phyloP scores from a whole-genome alignment of 345 rosid genomes.

The Pistacia vera region DNA sequence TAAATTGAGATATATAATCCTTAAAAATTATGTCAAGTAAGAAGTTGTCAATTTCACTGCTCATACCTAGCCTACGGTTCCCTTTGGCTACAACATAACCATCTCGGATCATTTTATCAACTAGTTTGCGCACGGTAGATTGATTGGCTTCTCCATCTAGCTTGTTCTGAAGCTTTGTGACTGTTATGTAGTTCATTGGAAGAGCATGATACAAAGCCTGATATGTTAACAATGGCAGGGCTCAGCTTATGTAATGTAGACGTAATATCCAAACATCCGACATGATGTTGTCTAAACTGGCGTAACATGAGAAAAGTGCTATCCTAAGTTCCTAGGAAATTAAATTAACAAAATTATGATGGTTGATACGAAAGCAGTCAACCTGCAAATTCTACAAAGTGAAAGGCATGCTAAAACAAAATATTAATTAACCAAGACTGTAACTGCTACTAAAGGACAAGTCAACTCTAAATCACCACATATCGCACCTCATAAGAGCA shows the following conservation, averaged over 20 bases:
- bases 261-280: not conserved
- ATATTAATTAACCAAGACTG: not conserved
- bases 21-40: not conserved
- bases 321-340: too few relatives aligned
- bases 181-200: constrained; percentile 73
- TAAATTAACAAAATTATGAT: too few relatives aligned
- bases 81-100: constrained; percentile 81
- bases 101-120: constrained; percentile 72
- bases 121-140: constrained; percentile 58
- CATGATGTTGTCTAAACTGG: too few relatives aligned
- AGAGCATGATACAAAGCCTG: constrained; percentile 89
- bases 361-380: not conserved
- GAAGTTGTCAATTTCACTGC: constrained; percentile 14
- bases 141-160: constrained; percentile 78
- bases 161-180: constrained; percentile 72
- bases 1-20: not conserved
- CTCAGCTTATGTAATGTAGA: constrained; percentile 11
- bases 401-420: not conserved
- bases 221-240: constrained; percentile 14
- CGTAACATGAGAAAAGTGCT: too few relatives aligned
- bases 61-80: constrained; percentile 79
- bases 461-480: not conserved
- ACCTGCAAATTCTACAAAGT: not conserved
- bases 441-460: constrained; percentile 12
- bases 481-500: not conserved